Evolutionary conservation across 257 asterid genomes (phyloP), one percentile per base, ranked within the genome.

Genomic region (Penstemon eatonii): DNA sequence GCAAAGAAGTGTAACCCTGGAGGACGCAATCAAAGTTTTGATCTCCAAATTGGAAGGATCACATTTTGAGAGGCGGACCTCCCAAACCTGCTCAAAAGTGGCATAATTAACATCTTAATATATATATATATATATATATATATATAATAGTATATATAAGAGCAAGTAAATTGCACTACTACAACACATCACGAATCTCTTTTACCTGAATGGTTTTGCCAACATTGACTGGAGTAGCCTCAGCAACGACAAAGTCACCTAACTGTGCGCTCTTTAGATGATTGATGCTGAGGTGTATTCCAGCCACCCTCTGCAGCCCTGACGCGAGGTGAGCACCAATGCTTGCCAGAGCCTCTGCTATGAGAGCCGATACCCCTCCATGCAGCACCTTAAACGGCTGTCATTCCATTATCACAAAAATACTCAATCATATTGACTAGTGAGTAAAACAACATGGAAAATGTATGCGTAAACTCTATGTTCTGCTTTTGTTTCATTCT

Each of bases 221-320:
- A 68, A 69, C 49, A 51, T 62, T 80, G 56, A 80, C 15, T n/a
- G 90, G 87, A 5, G 63, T 37, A 19, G 90, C 90, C 64, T 82
- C 86, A 5, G 81, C 90, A 50, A 78, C 36, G 1, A 85, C 84
- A 39, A 80, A 74, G 66, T 85, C 86, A 5, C 90, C 88, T 5
- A 80, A 41, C 41, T 65, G 68, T 9, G 88, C 90, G 38, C 81
- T 71, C 74, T 75, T 82, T 64, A 85, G 61, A 70, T 75, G 69
- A 19, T 12, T 75, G 11, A 75, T 65, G 69, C 73, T 75, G 8
- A 75, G 75, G 10, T 75, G 76, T 13, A 75, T 58, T 36, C 80
- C 80, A 12, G 75, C 75, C 45, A 58, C 80, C 54, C 75, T 64
- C 42, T 52, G 18, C 37, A 18, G 18, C 13, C 79, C 79, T 4